Conservation (phyloP, 805 yeast species). For the Candida corydali region DNA sequence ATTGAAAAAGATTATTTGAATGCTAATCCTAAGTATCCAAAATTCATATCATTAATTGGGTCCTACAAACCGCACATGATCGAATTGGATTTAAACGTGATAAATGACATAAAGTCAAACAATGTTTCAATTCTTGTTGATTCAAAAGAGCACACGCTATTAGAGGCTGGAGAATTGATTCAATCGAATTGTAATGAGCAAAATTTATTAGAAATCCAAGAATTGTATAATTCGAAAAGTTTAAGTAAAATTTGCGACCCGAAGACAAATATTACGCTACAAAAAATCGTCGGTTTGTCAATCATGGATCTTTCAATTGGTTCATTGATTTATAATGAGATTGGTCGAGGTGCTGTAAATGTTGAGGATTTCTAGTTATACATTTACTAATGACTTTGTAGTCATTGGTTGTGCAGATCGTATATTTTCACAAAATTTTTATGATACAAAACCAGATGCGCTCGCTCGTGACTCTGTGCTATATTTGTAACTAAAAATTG, state of each 20-base stretch:
- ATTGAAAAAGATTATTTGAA: conserved; percentile 30
- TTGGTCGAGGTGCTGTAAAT: conserved; percentile 11
- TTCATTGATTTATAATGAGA: conserved; percentile 16
- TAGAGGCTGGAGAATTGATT: conserved; percentile 65
- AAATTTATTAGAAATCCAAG: conserved; percentile 46
- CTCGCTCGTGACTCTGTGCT: too few relatives aligned
- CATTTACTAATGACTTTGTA: not conserved
- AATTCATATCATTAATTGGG: conserved; percentile 58
- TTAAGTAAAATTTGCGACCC: conserved; percentile 4
- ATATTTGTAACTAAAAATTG: not conserved
- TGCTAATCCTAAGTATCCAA: conserved; percentile 21
- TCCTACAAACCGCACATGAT: conserved; percentile 66
- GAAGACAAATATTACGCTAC: conserved; percentile 34
- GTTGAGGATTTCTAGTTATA: conserved; percentile 11
- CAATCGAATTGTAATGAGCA: conserved; percentile 35
- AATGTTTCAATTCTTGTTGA: conserved; percentile 53
- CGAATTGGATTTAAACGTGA: conserved; percentile 49
- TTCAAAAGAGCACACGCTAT: conserved; percentile 50
- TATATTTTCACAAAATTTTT: not conserved
- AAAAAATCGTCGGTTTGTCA: conserved; percentile 59
- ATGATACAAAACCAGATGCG: not conserved
- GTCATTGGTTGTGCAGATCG: not conserved
- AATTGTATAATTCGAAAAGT: conserved; percentile 19
- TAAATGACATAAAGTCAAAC: conserved; percentile 26
- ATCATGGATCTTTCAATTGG: conserved; percentile 62